Percentiles rank a stretch among this genome's conserved stretches.
These are phyloP conservation scores for Mortierella polycephala DNA, from an alignment of 371 early-diverging fungal genomes.

Conservation along the genomic window DNA sequence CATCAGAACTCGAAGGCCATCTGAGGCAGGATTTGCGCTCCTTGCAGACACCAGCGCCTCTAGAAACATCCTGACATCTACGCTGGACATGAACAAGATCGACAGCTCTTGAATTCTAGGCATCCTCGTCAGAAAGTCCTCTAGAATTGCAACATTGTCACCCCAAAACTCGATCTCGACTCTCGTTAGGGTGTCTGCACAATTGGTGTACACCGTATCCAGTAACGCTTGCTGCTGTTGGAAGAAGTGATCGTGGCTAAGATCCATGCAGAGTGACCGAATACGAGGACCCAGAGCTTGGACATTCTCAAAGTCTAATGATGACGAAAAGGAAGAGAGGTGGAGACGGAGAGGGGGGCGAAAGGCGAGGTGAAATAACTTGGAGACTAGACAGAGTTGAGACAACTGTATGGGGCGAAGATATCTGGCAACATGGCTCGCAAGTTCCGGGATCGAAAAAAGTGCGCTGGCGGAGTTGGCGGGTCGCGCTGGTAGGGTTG, in stretches of 20 bases:
- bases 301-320: background rate
- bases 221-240: background rate
- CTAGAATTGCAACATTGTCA: constrained; percentile 1
- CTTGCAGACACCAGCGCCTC: constrained; percentile 4
- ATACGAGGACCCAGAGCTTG: background rate
- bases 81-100: constrained; percentile 4
- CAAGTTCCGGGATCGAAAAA: constrained; percentile 35
- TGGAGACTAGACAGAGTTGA: constrained; percentile 17
- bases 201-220: constrained; percentile 4
- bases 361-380: constrained; percentile 4
- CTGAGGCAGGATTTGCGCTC: background rate
- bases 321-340: constrained; percentile 1
- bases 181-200: background rate
- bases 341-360: constrained; percentile 5
- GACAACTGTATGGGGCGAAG: constrained; percentile 9
- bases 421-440: constrained; percentile 5
- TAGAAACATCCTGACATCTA: background rate
- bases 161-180: constrained; percentile 18
- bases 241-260: background rate
- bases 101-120: constrained; percentile 7
- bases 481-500: background rate
- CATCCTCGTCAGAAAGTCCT: background rate
- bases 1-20: background rate
- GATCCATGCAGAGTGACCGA: constrained; percentile 1
- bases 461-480: background rate